These are phyloP conservation scores for Avena sativa DNA, from an alignment of 176 grass and related monocot genomes.

Conservation along the genomic window DNA sequence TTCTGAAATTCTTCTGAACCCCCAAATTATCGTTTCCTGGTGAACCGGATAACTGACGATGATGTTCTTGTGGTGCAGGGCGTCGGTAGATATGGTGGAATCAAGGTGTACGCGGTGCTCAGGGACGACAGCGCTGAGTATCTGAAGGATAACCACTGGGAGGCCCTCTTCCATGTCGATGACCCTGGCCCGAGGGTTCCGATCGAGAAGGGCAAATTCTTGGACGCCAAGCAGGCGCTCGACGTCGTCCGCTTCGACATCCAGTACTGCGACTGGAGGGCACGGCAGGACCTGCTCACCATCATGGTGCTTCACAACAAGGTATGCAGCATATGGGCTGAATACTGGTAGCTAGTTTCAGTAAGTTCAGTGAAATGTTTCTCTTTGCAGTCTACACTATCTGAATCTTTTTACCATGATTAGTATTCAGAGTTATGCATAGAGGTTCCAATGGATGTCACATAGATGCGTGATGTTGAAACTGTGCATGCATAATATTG, in stretches of 20 bases:
- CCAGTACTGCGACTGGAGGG: conserved; percentile 97
- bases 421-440: background rate
- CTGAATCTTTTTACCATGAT: background rate
- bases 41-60: conserved; percentile 15
- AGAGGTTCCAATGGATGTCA: background rate
- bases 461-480: background rate
- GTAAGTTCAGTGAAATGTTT: background rate
- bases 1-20: background rate
- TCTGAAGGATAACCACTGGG: conserved; percentile 62
- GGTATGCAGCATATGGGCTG: conserved; percentile 43
- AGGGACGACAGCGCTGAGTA: conserved; percentile 59
- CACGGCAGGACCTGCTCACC: conserved; percentile 81
- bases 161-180: conserved; percentile 82
- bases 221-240: conserved; percentile 91
- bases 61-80: conserved; percentile 43
- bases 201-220: conserved; percentile 63
- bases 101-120: conserved; percentile 85
- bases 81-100: conserved; percentile 66
- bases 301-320: conserved; percentile 97
- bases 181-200: conserved; percentile 82
- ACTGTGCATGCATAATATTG: background rate
- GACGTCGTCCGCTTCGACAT: conserved; percentile 93
- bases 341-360: background rate
- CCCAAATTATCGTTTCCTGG: background rate
- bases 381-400: background rate